phyloP scores from a whole-genome alignment of 805 yeast species.

The Candida schatavii region DNA sequence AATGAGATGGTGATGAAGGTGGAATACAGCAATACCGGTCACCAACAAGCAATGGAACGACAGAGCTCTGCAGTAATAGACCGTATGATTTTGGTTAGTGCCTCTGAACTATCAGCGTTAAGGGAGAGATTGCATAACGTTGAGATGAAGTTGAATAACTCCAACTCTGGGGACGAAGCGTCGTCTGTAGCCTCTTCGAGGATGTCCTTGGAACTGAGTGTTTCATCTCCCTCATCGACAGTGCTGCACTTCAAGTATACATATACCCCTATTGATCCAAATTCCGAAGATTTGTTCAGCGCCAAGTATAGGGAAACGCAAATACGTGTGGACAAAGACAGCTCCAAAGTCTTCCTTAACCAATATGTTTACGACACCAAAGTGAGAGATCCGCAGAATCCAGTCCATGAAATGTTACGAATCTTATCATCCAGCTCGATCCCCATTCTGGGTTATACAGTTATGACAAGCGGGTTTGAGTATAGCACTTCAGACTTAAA shows the following conservation, averaged over 20 bases:
- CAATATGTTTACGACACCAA: not conserved
- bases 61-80: not conserved
- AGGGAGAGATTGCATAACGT: slow-evolving; percentile 1
- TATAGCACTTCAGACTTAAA: not conserved
- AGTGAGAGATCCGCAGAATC: not conserved
- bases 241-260: not conserved
- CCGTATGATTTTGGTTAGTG: slow-evolving; percentile 2
- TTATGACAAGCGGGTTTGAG: not conserved
- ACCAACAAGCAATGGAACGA: not conserved
- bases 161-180: not conserved
- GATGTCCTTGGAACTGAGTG: not conserved
- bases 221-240: not conserved
- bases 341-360: not conserved
- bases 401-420: not conserved
- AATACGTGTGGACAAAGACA: not conserved
- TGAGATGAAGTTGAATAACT: not conserved
- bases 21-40: not conserved
- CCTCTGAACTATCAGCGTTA: not conserved
- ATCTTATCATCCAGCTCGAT: not conserved
- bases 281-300: not conserved
- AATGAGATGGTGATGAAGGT: not conserved
- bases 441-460: not conserved
- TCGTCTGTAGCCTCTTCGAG: no score
- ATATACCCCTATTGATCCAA: not conserved
- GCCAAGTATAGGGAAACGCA: not conserved